Percentiles rank a stretch among this genome's conserved stretches.
phyloP scores from a whole-genome alignment of 2,329 filamentous ascomycete species.

The Polytolypa hystricis region DNA sequence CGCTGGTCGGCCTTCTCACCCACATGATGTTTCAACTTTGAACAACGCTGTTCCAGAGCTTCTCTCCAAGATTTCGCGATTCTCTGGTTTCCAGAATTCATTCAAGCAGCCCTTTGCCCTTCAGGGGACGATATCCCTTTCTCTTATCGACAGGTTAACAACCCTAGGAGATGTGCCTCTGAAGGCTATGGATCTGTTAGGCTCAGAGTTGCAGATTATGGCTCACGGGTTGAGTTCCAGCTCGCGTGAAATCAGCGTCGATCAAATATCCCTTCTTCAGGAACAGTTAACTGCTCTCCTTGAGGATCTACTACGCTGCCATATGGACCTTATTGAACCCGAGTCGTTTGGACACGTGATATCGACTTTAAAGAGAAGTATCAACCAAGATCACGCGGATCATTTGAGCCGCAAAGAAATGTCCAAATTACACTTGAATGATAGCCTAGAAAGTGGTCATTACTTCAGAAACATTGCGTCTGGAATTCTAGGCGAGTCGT shows the following conservation, averaged over 20 bases:
- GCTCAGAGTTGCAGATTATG: slow-evolving; percentile 53
- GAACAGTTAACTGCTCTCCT: slow-evolving; percentile 32
- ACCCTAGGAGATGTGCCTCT: slow-evolving; percentile 44
- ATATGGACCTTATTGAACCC: slow-evolving; percentile 24
- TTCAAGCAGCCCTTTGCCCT: slow-evolving; percentile 33
- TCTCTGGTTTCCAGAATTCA: slow-evolving; percentile 22
- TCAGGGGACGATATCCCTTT: slow-evolving; percentile 38
- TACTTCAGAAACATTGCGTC: slow-evolving; percentile 27
- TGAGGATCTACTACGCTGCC: slow-evolving; percentile 24
- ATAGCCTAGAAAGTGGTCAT: slow-evolving; percentile 17
- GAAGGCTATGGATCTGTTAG: slow-evolving; percentile 50
- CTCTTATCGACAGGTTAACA: slow-evolving; percentile 47
- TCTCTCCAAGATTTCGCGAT: slow-evolving; percentile 26
- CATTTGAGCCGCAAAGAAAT: slow-evolving; percentile 11
- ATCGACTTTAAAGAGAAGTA: slow-evolving; percentile 12
- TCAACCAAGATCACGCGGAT: neutral
- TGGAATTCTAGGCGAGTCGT: slow-evolving; percentile 19
- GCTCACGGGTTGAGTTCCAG: slow-evolving; percentile 44
- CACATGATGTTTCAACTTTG: slow-evolving; percentile 23
- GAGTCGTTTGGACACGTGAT: slow-evolving; percentile 17
- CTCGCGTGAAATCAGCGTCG: slow-evolving; percentile 38
- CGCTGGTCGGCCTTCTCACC: slow-evolving; percentile 26
- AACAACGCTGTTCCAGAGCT: slow-evolving; percentile 24
- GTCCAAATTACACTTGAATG: slow-evolving; percentile 13
- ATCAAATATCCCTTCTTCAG: slow-evolving; percentile 42